Percentiles rank a stretch among this genome's conserved stretches.
Conservation (phyloP, 2,329 filamentous ascomycete species). For the Hypoxylon sp. region DNA sequence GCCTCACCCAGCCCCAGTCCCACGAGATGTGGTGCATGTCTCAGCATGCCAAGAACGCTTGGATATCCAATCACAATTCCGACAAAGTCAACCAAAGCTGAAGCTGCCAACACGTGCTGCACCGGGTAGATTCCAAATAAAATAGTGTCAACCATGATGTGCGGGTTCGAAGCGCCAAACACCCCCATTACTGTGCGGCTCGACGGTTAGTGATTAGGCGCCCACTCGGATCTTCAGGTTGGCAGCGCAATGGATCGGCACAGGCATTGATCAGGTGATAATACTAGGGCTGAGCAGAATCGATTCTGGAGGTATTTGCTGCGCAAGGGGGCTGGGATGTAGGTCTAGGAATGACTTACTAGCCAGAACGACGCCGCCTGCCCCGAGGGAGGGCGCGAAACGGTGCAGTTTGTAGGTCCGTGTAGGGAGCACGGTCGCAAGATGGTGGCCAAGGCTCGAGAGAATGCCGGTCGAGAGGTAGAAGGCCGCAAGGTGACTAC, state of each 20-base stretch:
- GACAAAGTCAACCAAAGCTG: slow-evolving; percentile 35
- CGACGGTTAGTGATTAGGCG: background rate
- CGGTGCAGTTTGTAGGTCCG: slow-evolving; percentile 6
- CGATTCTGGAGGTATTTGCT: background rate
- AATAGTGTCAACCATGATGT: slow-evolving; percentile 33
- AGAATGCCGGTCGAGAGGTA: slow-evolving; percentile 41
- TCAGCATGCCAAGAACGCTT: slow-evolving; percentile 22
- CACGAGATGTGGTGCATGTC: slow-evolving; percentile 38
- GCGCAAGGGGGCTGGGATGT: background rate
- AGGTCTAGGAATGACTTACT: slow-evolving; percentile 12
- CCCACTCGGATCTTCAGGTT: too few species aligned
- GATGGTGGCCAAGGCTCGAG: slow-evolving; percentile 36
- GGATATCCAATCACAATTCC: slow-evolving; percentile 39
- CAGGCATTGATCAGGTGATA: background rate
- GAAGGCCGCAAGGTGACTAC: slow-evolving; percentile 41
- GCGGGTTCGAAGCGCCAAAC: slow-evolving; percentile 29
- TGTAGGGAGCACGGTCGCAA: slow-evolving; percentile 31
- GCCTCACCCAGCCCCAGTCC: slow-evolving; percentile 37
- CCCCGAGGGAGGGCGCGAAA: slow-evolving; percentile 19
- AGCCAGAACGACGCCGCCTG: slow-evolving; percentile 41
- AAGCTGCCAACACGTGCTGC: slow-evolving; percentile 12
- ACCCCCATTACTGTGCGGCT: slow-evolving; percentile 32
- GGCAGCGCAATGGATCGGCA: background rate
- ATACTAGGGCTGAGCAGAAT: background rate
- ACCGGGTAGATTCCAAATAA: slow-evolving; percentile 31